A percentile compares a stretch with the other conserved stretches of the same genome.
These are phyloP conservation scores for Arachnopeziza araneosa DNA, from an alignment of 2,329 filamentous ascomycete species.

Conservation along the genomic window DNA sequence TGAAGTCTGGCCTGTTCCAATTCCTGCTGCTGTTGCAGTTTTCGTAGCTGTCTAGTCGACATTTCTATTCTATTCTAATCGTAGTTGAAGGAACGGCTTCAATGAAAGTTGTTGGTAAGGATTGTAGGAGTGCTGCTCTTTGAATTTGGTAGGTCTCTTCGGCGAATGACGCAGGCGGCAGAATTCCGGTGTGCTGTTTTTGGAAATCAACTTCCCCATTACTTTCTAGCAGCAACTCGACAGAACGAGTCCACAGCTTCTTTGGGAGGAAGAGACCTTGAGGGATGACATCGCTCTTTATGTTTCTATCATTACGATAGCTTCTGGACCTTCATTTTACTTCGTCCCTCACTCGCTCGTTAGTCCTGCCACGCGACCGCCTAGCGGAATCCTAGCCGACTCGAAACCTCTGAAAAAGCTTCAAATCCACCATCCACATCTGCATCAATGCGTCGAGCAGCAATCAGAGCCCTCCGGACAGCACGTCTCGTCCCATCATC, in stretches of 20 bases:
- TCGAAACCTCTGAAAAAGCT: neutral
- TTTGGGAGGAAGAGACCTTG: neutral
- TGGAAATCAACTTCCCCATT: neutral
- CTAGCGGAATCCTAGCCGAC: neutral
- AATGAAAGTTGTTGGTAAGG: neutral
- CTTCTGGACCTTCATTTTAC: neutral
- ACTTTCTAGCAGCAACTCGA: neutral
- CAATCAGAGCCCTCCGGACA: slow-evolving; percentile 62
- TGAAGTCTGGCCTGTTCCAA: slow-evolving; percentile 23
- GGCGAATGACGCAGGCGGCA: slow-evolving; percentile 25
- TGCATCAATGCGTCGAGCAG: slow-evolving; percentile 65
- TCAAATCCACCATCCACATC: no score
- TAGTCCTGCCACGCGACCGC: neutral
- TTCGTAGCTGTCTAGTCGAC: slow-evolving; percentile 32
- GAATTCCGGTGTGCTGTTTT: slow-evolving; percentile 2
- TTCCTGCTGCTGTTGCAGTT: slow-evolving; percentile 31
- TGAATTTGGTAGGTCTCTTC: neutral
- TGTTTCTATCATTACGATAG: neutral
- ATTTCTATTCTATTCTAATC: slow-evolving; percentile 16
- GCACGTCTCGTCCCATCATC: slow-evolving; percentile 55
- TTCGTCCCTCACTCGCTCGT: neutral
- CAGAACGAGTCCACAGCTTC: neutral
- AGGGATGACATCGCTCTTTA: neutral
- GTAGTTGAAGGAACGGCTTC: neutral
- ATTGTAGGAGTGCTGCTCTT: neutral